phyloP scores from a whole-genome alignment of 2,329 filamentous ascomycete genomes.

The Myriosclerotinia curreyana region DNA sequence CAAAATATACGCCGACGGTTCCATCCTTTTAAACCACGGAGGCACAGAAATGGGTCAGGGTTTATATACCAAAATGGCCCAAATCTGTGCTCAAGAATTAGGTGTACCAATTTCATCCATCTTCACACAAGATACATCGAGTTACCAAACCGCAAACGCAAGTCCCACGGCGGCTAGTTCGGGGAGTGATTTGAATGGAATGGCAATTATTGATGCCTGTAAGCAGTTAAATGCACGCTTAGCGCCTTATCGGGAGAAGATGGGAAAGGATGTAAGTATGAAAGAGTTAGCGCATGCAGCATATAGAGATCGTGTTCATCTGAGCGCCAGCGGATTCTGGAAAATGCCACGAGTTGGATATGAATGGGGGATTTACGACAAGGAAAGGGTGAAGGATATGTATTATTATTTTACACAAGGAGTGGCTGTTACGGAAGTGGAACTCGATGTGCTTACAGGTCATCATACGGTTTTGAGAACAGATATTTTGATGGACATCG shows the following conservation, averaged over 20 bases:
- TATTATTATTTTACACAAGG: constrained; percentile 97
- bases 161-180: constrained; percentile 90
- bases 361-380: constrained; percentile 81
- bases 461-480: constrained; percentile 87
- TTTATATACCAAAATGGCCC: constrained; percentile 91
- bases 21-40: constrained; percentile 84
- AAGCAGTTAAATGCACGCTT: constrained; percentile 82
- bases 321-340: constrained; percentile 92
- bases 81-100: constrained; percentile 87
- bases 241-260: constrained; percentile 75
- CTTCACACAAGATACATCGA: constrained; percentile 88
- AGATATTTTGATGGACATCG: constrained; percentile 97
- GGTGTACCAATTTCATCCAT: constrained; percentile 73
- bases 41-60: constrained; percentile 96
- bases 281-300: constrained; percentile 84
- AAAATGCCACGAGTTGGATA: constrained; percentile 95
- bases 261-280: constrained; percentile 75
- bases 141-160: constrained; percentile 89
- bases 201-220: constrained; percentile 89
- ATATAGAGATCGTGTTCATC: constrained; percentile 91
- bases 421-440: constrained; percentile 85
- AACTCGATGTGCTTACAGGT: constrained; percentile 89
- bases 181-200: constrained; percentile 93
- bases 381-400: constrained; percentile 62
- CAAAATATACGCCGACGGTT: constrained; percentile 94